phyloP scores from a whole-genome alignment of 1,139 yeast genomes.

The Schizosaccharomyces versatilis region DNA sequence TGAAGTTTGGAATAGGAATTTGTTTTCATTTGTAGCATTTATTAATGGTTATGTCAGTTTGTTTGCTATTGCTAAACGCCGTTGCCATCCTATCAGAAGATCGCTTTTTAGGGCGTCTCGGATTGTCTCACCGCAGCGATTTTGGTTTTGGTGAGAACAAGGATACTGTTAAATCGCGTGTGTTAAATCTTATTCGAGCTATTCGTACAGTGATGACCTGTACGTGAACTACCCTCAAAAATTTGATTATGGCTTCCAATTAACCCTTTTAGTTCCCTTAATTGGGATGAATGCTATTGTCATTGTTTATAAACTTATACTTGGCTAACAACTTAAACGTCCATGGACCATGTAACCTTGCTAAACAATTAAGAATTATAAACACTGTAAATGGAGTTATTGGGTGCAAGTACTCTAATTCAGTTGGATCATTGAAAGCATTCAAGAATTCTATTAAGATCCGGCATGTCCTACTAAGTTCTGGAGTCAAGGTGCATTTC shows the following conservation, averaged over 20 bases:
- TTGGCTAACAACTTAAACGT: slow-evolving; percentile 27
- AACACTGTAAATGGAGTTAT: too few species aligned
- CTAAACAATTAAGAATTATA: too few species aligned
- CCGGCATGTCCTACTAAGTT: too few species aligned
- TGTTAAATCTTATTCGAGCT: slow-evolving; percentile 46
- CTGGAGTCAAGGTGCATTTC: too few species aligned
- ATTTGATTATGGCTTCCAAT: background rate
- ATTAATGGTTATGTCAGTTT: slow-evolving; percentile 8
- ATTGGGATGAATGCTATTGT: slow-evolving; percentile 45
- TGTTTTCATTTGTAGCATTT: too few species aligned
- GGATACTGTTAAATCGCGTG: slow-evolving; percentile 15
- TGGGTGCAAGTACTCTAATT: too few species aligned
- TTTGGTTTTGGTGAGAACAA: slow-evolving; percentile 25
- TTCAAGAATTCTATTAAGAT: too few species aligned
- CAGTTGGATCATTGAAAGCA: too few species aligned
- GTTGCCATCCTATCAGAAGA: slow-evolving; percentile 68
- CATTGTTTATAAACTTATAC: slow-evolving; percentile 47
- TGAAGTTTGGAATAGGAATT: too few species aligned
- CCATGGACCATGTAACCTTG: too few species aligned
- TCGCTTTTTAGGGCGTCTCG: slow-evolving; percentile 50
- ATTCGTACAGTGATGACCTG: slow-evolving; percentile 52
- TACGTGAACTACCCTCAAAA: slow-evolving; percentile 17
- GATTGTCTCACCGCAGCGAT: slow-evolving; percentile 25
- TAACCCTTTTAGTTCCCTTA: slow-evolving; percentile 29
- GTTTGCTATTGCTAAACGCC: slow-evolving; percentile 47